Evolutionary conservation across 148 eudicot species (phyloP), one percentile per base, ranked within the genome.

Genomic region (Vaccinium darrowii): DNA sequence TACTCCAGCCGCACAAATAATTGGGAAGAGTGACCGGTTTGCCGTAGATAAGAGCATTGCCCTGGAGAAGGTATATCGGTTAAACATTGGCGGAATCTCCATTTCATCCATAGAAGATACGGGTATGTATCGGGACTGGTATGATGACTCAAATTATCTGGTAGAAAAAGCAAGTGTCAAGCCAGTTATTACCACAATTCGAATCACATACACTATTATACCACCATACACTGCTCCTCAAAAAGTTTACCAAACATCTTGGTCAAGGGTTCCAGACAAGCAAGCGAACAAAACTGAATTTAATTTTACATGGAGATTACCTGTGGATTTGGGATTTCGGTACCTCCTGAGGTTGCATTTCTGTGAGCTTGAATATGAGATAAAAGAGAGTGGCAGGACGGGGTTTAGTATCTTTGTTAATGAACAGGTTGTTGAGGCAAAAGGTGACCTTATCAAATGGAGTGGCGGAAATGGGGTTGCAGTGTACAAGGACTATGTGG

Each of bases 321-420:
- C 47, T 4, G 47, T 91, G 19, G 89, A 88, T 76, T n/a, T 51
- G 14, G 91, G 93, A 33, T 91, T 89, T 63, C 54, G 84, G 52
- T 91, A 88, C n/a, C 5, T 91, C 60, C 73, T 89, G 13, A 85
- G 93, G 88, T 88, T 91, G 4, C 93, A 88, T 88, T 76, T 87
- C 16, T 86, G 89, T 39, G 90, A 91, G 80, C 25, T 86, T 15
- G 87, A 81, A 30, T 5, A 0, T 1, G 9, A 18, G 10, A 60
- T 87, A 2, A 84, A 83, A 2, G 81, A 54, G 16, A 43, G 27
- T 13, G 43, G 9, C 5, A 65, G 82, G 2, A 86, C 53, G 57
- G 53, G n/a, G 21, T 88, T 88, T 56, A 11, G 16, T 25, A 81
- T 92, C 9, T 78, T 83, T 21, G 85, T 92, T 2, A 85, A 43